These are phyloP conservation scores for Cruciata laevipes DNA, from an alignment of 257 asterid genomes.

Conservation along the genomic window DNA sequence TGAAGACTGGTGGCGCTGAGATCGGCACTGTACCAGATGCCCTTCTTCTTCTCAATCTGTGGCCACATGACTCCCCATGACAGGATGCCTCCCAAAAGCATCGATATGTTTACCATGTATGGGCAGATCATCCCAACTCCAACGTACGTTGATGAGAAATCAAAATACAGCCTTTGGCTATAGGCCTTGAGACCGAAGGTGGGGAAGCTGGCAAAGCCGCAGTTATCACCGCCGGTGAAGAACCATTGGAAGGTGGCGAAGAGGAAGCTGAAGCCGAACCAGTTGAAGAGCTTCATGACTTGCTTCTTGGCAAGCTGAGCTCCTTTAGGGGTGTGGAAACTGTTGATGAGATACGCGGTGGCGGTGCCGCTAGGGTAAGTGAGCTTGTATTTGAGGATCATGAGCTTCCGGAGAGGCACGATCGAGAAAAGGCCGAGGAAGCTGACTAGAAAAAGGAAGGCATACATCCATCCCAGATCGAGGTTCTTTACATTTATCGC, in stretches of 20 bases:
- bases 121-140: slow-evolving; percentile 84
- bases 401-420: slow-evolving; percentile 65
- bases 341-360: slow-evolving; percentile 72
- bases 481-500: slow-evolving; percentile 51
- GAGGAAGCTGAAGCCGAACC: slow-evolving; percentile 44
- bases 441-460: slow-evolving; percentile 52
- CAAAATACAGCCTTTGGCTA: slow-evolving; percentile 48
- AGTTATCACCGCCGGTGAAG: slow-evolving; percentile 44
- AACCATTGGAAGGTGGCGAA: slow-evolving; percentile 74
- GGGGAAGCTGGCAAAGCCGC: slow-evolving; percentile 70
- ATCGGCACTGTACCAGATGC: slow-evolving; percentile 42
- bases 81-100: slow-evolving; percentile 50
- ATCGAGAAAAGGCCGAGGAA: slow-evolving; percentile 78
- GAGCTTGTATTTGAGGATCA: slow-evolving; percentile 69
- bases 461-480: slow-evolving; percentile 55
- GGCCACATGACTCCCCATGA: slow-evolving; percentile 78
- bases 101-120: slow-evolving; percentile 51
- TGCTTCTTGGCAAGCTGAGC: slow-evolving; percentile 70
- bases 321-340: slow-evolving; percentile 82
- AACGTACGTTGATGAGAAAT: slow-evolving; percentile 61
- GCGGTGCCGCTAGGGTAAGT: slow-evolving; percentile 93
- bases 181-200: slow-evolving; percentile 69
- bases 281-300: slow-evolving; percentile 53
- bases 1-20: slow-evolving; percentile 35
- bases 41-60: slow-evolving; percentile 38